Base-by-base conservation (phyloP, 345 rosid genomes). In the Ceriops decandra region DNA sequence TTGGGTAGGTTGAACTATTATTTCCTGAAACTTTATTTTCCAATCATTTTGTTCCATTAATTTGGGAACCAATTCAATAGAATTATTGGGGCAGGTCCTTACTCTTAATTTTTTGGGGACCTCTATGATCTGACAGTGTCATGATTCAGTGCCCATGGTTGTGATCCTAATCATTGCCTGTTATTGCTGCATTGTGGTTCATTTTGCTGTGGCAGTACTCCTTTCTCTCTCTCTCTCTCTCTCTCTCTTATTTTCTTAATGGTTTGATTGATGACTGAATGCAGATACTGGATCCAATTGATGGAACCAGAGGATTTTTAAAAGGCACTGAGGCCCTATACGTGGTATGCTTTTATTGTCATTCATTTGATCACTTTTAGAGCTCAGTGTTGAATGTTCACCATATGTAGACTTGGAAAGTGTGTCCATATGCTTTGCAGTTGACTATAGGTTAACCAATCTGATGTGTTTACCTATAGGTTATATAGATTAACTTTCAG, bases 271-370 rank as follows among this genome's bases (percentile, higher is more conserved):
- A 67, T 60, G 68, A 52, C 64, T 77, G 7, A 68, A 31, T 82
- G 82, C 85, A 93, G 98, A 67, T 90, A 62, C 78, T 93, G 79
- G 93, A 93, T 81, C 97, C 97, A 63, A 86, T 90, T 68, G 98
- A 93, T 81, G 98, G 97, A 63, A 90, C 93, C 59, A 79, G 71
- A 59, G 98, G 97, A 63, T 90, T 93, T 78, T 81, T 90, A 20
- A 86, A 71, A 80, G 96, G 93, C 81, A 78, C 74, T n/a, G 83
- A 82, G 46, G 91, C 93, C 71, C 72, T 87, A 58, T 93, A 90
- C 67, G 97, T 93, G 92, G 98, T 93, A 83, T 67, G 81, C 62
- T 54, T 60, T 35, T 73, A 9, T 17, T 58, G 51, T n/a, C 15
- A 19, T 27, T 33, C 58, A 28, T 61, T 65, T 64, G 6, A 61